Conservation (phyloP, 345 rosid genomes). For the Physaria fendleri region DNA sequence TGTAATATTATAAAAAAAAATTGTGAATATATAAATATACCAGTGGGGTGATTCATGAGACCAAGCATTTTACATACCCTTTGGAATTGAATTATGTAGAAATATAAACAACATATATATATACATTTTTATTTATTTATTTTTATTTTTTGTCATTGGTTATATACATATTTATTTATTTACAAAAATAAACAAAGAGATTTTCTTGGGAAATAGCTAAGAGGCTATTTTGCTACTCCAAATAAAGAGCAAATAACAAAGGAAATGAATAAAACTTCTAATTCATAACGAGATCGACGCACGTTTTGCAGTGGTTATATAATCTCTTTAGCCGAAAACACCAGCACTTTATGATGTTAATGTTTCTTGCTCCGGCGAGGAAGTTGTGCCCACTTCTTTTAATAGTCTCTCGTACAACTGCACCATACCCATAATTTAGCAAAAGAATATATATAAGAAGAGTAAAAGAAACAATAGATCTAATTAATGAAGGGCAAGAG, state of each 20-base stretch:
- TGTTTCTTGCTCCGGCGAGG: slow-evolving; percentile 29
- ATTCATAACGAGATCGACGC: too few species aligned
- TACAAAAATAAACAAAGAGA: slow-evolving; percentile 5
- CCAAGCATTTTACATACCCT: neutral
- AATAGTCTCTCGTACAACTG: slow-evolving; percentile 78
- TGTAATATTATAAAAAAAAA: neutral
- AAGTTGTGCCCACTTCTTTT: slow-evolving; percentile 54
- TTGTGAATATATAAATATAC: neutral
- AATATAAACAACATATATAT: neutral
- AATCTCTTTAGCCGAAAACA: too few species aligned
- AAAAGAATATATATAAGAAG: neutral
- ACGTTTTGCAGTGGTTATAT: too few species aligned
- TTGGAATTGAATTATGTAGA: neutral
- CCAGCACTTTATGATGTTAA: slow-evolving; percentile 18
- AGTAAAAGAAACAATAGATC: neutral
- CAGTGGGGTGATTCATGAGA: neutral
- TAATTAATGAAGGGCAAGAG: neutral
- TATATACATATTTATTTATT: too few species aligned
- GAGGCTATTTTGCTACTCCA: too few species aligned
- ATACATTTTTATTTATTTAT: too few species aligned
- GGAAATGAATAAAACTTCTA: too few species aligned
- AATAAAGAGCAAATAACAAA: too few species aligned
- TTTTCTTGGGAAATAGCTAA: too few species aligned
- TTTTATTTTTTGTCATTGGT: too few species aligned
- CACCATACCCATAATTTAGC: slow-evolving; percentile 14